These are phyloP conservation scores for Lodderomyces beijingensis DNA, from an alignment of 1,139 yeast genomes.

Conservation along the genomic window DNA sequence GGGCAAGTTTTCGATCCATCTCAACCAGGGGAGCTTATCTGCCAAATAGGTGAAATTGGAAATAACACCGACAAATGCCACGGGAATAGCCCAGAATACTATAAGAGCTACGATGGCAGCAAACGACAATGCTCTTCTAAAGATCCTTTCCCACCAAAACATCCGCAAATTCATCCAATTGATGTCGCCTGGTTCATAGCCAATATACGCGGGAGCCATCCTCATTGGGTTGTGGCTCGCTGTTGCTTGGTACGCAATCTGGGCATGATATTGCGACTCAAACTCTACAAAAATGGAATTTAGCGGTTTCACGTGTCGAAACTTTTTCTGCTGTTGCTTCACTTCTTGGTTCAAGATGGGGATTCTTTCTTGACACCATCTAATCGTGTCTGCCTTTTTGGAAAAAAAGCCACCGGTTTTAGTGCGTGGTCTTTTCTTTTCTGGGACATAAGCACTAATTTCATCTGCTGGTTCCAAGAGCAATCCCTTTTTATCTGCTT, in stretches of 20 bases:
- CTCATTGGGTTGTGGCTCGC: slow-evolving; percentile 52
- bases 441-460: slow-evolving; percentile 64
- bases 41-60: slow-evolving; percentile 68
- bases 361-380: slow-evolving; percentile 51
- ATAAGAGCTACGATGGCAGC: slow-evolving; percentile 56
- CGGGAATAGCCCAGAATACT: slow-evolving; percentile 83
- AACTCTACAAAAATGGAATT: slow-evolving; percentile 69
- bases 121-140: slow-evolving; percentile 54
- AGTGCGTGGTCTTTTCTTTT: slow-evolving; percentile 72
- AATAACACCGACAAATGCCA: slow-evolving; percentile 75
- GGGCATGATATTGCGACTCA: slow-evolving; percentile 66
- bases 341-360: slow-evolving; percentile 56
- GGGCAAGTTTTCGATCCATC: slow-evolving; percentile 64
- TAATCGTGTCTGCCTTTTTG: slow-evolving; percentile 58
- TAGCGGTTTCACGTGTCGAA: slow-evolving; percentile 39
- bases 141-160: slow-evolving; percentile 78
- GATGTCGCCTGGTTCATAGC: slow-evolving; percentile 59
- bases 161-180: slow-evolving; percentile 69
- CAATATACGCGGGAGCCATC: slow-evolving; percentile 47
- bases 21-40: slow-evolving; percentile 57
- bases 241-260: slow-evolving; percentile 60
- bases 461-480: slow-evolving; percentile 46
- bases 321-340: slow-evolving; percentile 44
- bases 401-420: slow-evolving; percentile 51
- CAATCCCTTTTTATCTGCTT: slow-evolving; percentile 59